Percentiles rank a stretch among this genome's conserved stretches.
These are phyloP conservation scores for Umbilicus rupestris DNA, from an alignment of 164 flowering plant genomes.

Conservation along the genomic window DNA sequence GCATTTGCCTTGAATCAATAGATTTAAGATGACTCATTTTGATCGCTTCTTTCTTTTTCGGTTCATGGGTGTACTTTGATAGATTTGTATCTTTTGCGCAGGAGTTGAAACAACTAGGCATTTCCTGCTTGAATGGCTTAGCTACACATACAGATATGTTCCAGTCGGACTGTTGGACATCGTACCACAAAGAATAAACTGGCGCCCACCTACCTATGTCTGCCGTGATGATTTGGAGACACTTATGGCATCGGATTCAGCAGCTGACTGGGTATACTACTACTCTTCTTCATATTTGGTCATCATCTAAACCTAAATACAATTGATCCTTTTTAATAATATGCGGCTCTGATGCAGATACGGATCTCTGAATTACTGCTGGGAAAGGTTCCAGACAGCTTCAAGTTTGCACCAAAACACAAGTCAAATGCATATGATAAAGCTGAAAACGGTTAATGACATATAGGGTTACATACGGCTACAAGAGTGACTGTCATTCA, in stretches of 20 bases:
- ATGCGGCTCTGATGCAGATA: constrained; percentile 35
- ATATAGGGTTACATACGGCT: not conserved
- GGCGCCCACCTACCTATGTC: constrained; percentile 85
- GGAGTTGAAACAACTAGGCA: constrained; percentile 94
- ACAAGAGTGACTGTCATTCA: not conserved
- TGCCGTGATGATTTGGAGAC: constrained; percentile 94
- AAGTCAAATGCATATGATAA: constrained; percentile 92
- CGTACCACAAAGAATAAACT: constrained; percentile 69
- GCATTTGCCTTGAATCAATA: not conserved
- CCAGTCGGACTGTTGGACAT: constrained; percentile 88
- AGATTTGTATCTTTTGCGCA: constrained; percentile 24
- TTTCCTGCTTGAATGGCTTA: constrained; percentile 94
- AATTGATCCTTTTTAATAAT: not conserved
- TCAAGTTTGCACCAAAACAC: constrained; percentile 87
- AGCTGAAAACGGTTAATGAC: constrained; percentile 76
- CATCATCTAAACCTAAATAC: not conserved
- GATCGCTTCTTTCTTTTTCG: too few relatives aligned
- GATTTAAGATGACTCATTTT: not conserved
- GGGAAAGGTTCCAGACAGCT: constrained; percentile 86
- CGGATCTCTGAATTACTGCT: constrained; percentile 85
- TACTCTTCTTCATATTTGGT: not conserved
- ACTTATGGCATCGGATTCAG: constrained; percentile 92
- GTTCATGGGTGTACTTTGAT: too few relatives aligned
- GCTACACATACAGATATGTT: constrained; percentile 75
- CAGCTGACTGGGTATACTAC: constrained; percentile 83